Evolutionary conservation across 306 rosid species (phyloP), one percentile per base, ranked within the genome.

Genomic region (Prunus dulcis): DNA sequence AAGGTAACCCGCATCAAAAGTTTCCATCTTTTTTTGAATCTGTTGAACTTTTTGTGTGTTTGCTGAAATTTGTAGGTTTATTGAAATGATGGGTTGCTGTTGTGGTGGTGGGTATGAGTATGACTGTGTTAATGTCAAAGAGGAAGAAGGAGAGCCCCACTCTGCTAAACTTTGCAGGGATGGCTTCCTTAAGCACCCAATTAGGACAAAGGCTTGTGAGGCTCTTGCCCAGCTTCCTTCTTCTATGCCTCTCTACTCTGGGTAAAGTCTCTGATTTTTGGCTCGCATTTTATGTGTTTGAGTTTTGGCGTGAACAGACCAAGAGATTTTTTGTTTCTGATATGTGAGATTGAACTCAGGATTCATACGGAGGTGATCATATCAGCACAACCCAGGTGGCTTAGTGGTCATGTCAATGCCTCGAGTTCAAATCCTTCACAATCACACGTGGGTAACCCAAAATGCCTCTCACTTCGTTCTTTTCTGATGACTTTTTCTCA

Each of bases 11-110:
- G 18, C 38, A 60, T 28, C 68, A 10, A 58, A 64, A 67, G 49
- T 45, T 80, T 55, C 19, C 12, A 30, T 11, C 45, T 5, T 74
- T 64, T 58, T 74, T 18, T 5, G 23, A 19, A 6, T 18, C 1
- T 28, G 30, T 57, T 72, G 13, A 7, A 13, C 32, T 60, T 15
- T 30, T 25, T n/a, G 13, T 55, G 64, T 9, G 22, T 63, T 73
- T 45, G 51, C 6, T 52, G 1, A 2, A 8, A 1, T 74, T 19
- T 80, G 23, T 65, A 91, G 97, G 82, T 91, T 87, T 58, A 75
- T 90, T 73, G 91, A 93, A 60, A 88, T 91, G 93, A 27, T 87
- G 82, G 97, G 82, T 75, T 93, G 98, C 84, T 90, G 96, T 32
- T 88, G 98, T 72, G 74, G 87, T 20, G 96, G 97, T 47, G 87